These are phyloP conservation scores for Polygonum maritimum DNA, from an alignment of 148 eudicot species.

Conservation along the genomic window DNA sequence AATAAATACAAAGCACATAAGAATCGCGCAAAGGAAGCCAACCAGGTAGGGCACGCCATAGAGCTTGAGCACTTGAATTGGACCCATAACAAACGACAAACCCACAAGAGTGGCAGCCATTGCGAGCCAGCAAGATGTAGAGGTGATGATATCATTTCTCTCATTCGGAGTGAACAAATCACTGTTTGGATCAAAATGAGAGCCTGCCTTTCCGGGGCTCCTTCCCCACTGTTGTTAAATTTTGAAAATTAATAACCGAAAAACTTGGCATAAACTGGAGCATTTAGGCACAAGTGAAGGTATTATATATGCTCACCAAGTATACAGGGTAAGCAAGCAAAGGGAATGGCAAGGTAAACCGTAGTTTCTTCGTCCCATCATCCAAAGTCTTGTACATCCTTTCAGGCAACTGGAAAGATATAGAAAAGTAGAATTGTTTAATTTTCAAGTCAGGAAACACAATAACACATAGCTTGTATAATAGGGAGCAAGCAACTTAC, in stretches of 20 bases:
- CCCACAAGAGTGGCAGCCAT: slow-evolving; percentile 59
- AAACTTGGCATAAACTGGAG: neutral
- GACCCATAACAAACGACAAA: slow-evolving; percentile 59
- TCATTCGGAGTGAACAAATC: slow-evolving; percentile 47
- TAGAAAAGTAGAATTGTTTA: neutral
- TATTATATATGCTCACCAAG: slow-evolving; percentile 30
- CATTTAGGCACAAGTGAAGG: neutral
- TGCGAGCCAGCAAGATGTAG: slow-evolving; percentile 63
- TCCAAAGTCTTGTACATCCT: slow-evolving; percentile 44
- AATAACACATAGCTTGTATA: neutral
- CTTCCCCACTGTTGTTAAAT: slow-evolving; percentile 35
- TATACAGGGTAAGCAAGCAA: slow-evolving; percentile 66
- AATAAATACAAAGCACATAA: neutral
- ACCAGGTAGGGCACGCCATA: slow-evolving; percentile 68
- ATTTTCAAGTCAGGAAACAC: slow-evolving; percentile 1
- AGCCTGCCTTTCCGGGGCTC: slow-evolving; percentile 68
- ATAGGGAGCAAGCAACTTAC: slow-evolving; percentile 22
- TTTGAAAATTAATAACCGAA: neutral
- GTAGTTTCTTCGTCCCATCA: slow-evolving; percentile 31
- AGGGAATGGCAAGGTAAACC: slow-evolving; percentile 66
- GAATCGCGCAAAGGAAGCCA: slow-evolving; percentile 12
- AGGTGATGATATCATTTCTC: slow-evolving; percentile 50
- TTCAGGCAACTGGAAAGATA: slow-evolving; percentile 40
- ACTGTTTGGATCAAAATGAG: slow-evolving; percentile 59
- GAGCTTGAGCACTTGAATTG: slow-evolving; percentile 57